phyloP scores from a whole-genome alignment of 1,284 basidiomycete genomes.

The Leccinum subspadiceum region DNA sequence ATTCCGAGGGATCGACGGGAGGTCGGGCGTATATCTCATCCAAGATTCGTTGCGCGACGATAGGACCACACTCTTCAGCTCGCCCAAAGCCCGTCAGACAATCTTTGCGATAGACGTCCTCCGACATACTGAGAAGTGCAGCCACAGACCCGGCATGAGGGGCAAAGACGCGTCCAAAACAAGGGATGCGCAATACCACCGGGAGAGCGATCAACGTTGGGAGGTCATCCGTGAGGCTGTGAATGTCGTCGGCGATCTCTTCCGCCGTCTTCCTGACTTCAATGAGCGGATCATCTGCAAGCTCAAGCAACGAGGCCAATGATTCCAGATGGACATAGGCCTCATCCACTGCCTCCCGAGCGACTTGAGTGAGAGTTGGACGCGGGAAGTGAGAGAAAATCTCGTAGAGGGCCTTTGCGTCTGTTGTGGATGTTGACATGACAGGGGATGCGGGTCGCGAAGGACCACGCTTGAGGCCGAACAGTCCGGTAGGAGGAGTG shows the following conservation, averaged over 20 bases:
- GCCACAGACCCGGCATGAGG: slow-evolving; percentile 42
- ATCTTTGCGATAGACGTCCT: slow-evolving; percentile 60
- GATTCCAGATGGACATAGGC: slow-evolving; percentile 63
- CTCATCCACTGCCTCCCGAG: slow-evolving; percentile 74
- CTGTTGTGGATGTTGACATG: slow-evolving; percentile 46
- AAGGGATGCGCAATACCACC: slow-evolving; percentile 50
- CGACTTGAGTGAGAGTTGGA: slow-evolving; percentile 53
- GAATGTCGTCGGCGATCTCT: slow-evolving; percentile 42
- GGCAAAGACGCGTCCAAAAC: slow-evolving; percentile 25
- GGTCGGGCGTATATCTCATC: slow-evolving; percentile 40
- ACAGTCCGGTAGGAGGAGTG: slow-evolving; percentile 58
- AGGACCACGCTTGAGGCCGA: slow-evolving; percentile 64
- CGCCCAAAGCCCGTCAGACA: slow-evolving; percentile 72
- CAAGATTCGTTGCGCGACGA: slow-evolving; percentile 56
- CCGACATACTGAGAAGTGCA: slow-evolving; percentile 53
- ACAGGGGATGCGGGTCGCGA: slow-evolving; percentile 65
- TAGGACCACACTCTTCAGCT: slow-evolving; percentile 67
- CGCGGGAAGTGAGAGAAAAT: slow-evolving; percentile 60
- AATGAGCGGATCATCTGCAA: slow-evolving; percentile 33
- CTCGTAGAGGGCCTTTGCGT: slow-evolving; percentile 59
- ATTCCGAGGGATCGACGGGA: slow-evolving; percentile 32
- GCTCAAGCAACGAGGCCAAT: slow-evolving; percentile 56
- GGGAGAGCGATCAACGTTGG: slow-evolving; percentile 70
- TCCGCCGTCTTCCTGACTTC: slow-evolving; percentile 25
- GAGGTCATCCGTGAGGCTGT: slow-evolving; percentile 55